A percentile compares a stretch with the other conserved stretches of the same genome.
phyloP scores from a whole-genome alignment of 2,329 filamentous ascomycete species.

The Fusarium falciforme region DNA sequence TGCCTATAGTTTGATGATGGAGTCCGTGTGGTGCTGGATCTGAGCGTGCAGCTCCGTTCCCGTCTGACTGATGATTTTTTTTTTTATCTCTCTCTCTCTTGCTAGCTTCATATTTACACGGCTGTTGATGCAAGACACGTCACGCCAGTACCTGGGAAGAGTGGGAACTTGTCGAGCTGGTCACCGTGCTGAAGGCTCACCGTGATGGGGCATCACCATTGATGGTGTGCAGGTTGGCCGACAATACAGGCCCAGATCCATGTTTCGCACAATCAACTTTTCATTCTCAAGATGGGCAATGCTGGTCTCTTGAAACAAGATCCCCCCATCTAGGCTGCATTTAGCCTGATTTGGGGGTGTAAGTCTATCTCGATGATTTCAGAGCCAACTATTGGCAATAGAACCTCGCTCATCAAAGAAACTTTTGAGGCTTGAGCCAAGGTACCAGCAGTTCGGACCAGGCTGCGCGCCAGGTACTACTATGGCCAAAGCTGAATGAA shows the following conservation, averaged over 20 bases:
- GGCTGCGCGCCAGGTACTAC: constrained; percentile 3
- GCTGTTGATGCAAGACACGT: constrained; percentile 18
- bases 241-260: constrained; percentile 1
- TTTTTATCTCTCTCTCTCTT: not conserved
- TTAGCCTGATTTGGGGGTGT: constrained; percentile 6
- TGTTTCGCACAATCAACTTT: not conserved
- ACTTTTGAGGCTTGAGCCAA: not conserved
- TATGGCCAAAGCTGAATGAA: constrained; percentile 3
- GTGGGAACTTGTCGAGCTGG: not conserved
- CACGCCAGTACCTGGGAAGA: constrained; percentile 4
- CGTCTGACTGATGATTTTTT: not conserved
- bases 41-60: not conserved
- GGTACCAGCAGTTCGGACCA: constrained; percentile 15
- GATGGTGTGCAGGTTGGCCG: not conserved
- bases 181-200: not conserved
- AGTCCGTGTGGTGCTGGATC: constrained; percentile 8
- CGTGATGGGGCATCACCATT: not conserved
- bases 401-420: not conserved
- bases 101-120: not conserved
- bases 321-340: not conserved
- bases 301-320: constrained; percentile 23
- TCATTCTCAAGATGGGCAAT: constrained; percentile 7
- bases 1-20: constrained; percentile 14
- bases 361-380: not conserved
- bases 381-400: not conserved